Percentiles rank a stretch among this genome's conserved stretches.
Evolutionary conservation across 2,329 filamentous ascomycete species (phyloP).

Genomic region (Fusarium odoratissimum): DNA sequence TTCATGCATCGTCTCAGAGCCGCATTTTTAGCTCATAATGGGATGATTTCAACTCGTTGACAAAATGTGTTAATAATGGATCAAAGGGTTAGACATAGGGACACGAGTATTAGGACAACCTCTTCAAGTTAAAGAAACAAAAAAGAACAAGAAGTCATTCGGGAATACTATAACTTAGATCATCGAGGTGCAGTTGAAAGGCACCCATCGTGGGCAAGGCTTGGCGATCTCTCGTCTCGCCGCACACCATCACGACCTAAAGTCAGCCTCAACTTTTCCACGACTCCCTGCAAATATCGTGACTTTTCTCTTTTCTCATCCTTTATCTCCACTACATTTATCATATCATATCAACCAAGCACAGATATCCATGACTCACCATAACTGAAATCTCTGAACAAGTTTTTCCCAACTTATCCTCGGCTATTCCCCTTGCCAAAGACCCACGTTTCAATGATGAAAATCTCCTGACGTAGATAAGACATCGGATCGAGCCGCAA

Average conservation of each 20-base stretch:
- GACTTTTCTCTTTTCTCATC: neutral
- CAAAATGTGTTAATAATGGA: neutral
- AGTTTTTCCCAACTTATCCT: slow-evolving; percentile 36
- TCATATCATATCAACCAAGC: neutral
- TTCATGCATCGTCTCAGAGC: slow-evolving; percentile 12
- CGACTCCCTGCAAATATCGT: neutral
- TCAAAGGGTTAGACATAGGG: too few relatives aligned
- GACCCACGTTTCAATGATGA: slow-evolving; percentile 20
- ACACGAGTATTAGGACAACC: rapidly evolving
- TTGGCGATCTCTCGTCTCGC: slow-evolving; percentile 24
- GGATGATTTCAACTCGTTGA: neutral
- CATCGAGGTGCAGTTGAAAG: neutral
- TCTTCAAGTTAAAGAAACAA: too few relatives aligned
- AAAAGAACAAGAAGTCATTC: neutral
- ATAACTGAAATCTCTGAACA: neutral
- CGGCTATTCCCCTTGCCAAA: slow-evolving; percentile 35
- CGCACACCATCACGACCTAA: slow-evolving; percentile 6
- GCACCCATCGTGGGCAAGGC: neutral
- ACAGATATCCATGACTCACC: neutral
- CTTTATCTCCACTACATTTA: neutral
- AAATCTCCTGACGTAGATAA: slow-evolving; percentile 38
- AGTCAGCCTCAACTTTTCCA: slow-evolving; percentile 16
- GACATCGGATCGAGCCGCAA: slow-evolving; percentile 37
- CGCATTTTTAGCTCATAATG: neutral
- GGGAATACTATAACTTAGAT: neutral